phyloP scores from a whole-genome alignment of 176 grass and related monocot genomes.

The bread wheat (Triticum aestivum) region DNA sequence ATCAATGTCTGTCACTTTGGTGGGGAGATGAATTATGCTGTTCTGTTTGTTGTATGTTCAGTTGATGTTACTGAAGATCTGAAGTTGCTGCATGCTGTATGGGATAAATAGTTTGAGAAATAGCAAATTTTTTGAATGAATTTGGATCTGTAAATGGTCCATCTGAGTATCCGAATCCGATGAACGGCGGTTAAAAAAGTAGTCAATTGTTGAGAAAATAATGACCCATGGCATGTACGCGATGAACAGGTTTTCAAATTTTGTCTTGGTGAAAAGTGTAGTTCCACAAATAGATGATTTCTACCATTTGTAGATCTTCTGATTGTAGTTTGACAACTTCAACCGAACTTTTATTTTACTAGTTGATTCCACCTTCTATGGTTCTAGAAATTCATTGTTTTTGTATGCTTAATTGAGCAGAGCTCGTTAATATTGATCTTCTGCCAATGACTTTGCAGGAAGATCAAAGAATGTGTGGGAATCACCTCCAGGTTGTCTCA shows the following conservation, averaged over 20 bases:
- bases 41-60: background rate
- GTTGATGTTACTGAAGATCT: background rate
- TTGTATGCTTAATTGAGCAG: background rate
- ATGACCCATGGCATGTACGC: background rate
- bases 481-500: slow-evolving; percentile 79
- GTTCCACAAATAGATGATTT: background rate
- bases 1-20: background rate
- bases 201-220: background rate
- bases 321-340: background rate
- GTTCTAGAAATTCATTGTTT: background rate
- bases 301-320: background rate
- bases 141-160: background rate
- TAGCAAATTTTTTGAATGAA: background rate
- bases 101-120: background rate
- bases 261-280: background rate
- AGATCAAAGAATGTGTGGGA: slow-evolving; percentile 89
- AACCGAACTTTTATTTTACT: background rate
- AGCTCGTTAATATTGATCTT: background rate
- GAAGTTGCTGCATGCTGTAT: background rate
- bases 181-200: background rate
- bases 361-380: background rate
- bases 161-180: background rate
- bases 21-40: background rate
- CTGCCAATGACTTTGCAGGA: slow-evolving; percentile 32
- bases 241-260: background rate